phyloP scores from a whole-genome alignment of 2,329 filamentous ascomycete species.

The Leptographium lundbergii region DNA sequence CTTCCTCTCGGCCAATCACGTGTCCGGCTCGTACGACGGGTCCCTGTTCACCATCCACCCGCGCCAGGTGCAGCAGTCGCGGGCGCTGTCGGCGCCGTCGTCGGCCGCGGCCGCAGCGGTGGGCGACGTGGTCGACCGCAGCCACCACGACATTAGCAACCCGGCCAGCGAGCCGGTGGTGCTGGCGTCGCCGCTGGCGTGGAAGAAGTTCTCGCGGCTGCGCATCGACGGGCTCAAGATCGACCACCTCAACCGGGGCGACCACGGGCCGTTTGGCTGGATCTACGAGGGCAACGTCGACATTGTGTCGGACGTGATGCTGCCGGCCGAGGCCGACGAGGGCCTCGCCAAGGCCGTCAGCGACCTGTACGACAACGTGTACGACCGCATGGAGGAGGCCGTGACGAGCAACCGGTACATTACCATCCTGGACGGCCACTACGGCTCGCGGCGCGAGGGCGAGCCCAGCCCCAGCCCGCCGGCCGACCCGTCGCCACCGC shows the following conservation, averaged over 20 bases:
- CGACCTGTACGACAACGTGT: constrained; percentile 96
- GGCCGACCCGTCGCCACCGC: constrained; percentile 43
- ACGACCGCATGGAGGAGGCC: constrained; percentile 87
- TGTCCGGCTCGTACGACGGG: constrained; percentile 90
- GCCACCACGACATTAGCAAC: constrained; percentile 43
- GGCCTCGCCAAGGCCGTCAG: constrained; percentile 88
- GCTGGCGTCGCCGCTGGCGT: constrained; percentile 31
- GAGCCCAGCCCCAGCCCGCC: neutral
- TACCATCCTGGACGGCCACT: constrained; percentile 38
- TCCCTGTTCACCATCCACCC: constrained; percentile 97
- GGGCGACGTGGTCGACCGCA: constrained; percentile 34
- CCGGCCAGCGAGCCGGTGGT: constrained; percentile 2
- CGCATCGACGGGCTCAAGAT: constrained; percentile 90
- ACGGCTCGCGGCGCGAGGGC: neutral
- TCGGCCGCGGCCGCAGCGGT: constrained; percentile 50
- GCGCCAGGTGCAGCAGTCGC: constrained; percentile 57
- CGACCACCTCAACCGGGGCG: constrained; percentile 87
- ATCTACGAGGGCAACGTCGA: constrained; percentile 96
- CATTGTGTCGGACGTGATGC: constrained; percentile 90
- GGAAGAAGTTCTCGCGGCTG: constrained; percentile 92
- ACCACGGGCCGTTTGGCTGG: constrained; percentile 92
- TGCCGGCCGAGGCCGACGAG: constrained; percentile 77
- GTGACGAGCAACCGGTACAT: constrained; percentile 66
- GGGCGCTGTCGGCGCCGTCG: neutral
- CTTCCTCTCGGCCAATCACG: constrained; percentile 86